A percentile compares a stretch with the other conserved stretches of the same genome.
phyloP scores from a whole-genome alignment of 306 rosid genomes.

The Dicorynia guianensis region DNA sequence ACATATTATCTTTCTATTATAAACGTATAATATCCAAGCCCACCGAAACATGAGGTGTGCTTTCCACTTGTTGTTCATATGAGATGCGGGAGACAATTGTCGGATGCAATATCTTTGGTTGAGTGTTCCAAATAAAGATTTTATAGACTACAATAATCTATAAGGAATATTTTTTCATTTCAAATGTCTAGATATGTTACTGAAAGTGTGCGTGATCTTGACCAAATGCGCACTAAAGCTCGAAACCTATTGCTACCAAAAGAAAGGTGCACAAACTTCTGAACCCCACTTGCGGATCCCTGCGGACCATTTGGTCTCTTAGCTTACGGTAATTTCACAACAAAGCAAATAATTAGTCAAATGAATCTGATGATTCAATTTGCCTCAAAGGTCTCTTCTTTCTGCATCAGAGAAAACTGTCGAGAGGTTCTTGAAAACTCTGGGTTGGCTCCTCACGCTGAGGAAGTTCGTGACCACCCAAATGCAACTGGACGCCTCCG shows the following conservation, averaged over 20 bases:
- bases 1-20: no score
- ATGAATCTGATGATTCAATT: conserved; percentile 35
- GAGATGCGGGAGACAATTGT: no score
- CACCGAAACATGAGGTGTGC: no score
- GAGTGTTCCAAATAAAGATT: no score
- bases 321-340: not conserved
- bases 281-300: conserved; percentile 60
- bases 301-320: not conserved
- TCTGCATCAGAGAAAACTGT: not conserved
- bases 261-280: conserved; percentile 51
- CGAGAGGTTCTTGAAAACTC: conserved; percentile 3
- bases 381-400: conserved; percentile 1
- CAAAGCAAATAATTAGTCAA: conserved; percentile 37
- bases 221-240: conserved; percentile 51
- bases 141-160: not conserved
- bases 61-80: no score
- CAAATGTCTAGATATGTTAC: conserved; percentile 32
- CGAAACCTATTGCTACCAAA: conserved; percentile 39
- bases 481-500: conserved; percentile 30
- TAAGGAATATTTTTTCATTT: not conserved
- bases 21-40: no score
- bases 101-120: not conserved
- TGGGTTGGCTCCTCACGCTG: conserved; percentile 58
- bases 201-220: conserved; percentile 42
- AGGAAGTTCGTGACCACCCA: conserved; percentile 45